These are phyloP conservation scores for Peronospora belbahrii DNA, from an alignment of 352 stramenopile genomes.

Conservation along the genomic window DNA sequence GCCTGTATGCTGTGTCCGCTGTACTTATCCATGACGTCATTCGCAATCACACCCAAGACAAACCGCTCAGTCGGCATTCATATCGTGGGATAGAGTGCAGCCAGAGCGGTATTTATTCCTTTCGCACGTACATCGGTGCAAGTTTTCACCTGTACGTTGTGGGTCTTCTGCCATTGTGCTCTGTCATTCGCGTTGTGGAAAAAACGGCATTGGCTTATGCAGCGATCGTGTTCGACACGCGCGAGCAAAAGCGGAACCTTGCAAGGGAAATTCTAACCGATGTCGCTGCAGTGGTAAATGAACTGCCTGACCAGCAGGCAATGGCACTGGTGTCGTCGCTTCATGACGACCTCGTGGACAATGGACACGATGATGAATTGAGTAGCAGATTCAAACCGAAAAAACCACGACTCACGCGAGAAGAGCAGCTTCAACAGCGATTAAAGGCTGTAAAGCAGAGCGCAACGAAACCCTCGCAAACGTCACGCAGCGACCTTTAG, in stretches of 20 bases:
- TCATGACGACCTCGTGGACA: slow-evolving; percentile 39
- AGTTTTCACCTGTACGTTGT: slow-evolving; percentile 46
- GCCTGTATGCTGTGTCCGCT: slow-evolving; percentile 42
- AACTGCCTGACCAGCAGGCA: slow-evolving; percentile 45
- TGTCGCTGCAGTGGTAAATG: slow-evolving; percentile 43
- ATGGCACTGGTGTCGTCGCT: slow-evolving; percentile 43
- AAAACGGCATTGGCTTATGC: slow-evolving; percentile 49
- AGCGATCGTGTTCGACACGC: slow-evolving; percentile 58
- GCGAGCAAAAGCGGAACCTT: slow-evolving; percentile 40
- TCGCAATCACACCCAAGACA: slow-evolving; percentile 43
- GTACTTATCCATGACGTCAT: slow-evolving; percentile 82
- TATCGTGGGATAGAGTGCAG: slow-evolving; percentile 65
- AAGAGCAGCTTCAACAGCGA: slow-evolving; percentile 25
- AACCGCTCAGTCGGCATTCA: slow-evolving; percentile 22
- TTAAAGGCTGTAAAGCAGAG: slow-evolving; percentile 25
- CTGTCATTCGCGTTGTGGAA: slow-evolving; percentile 53
- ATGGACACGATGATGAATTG: slow-evolving; percentile 13
- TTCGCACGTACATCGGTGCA: slow-evolving; percentile 75
- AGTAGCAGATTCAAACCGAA: slow-evolving; percentile 6
- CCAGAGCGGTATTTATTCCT: slow-evolving; percentile 54
- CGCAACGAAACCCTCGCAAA: background rate
- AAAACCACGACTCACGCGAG: slow-evolving; percentile 11
- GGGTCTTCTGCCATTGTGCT: slow-evolving; percentile 40
- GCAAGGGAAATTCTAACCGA: slow-evolving; percentile 57
- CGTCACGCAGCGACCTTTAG: slow-evolving; percentile 11